phyloP scores from a whole-genome alignment of 2,329 filamentous ascomycete species.

The Trichoderma pleuroti region DNA sequence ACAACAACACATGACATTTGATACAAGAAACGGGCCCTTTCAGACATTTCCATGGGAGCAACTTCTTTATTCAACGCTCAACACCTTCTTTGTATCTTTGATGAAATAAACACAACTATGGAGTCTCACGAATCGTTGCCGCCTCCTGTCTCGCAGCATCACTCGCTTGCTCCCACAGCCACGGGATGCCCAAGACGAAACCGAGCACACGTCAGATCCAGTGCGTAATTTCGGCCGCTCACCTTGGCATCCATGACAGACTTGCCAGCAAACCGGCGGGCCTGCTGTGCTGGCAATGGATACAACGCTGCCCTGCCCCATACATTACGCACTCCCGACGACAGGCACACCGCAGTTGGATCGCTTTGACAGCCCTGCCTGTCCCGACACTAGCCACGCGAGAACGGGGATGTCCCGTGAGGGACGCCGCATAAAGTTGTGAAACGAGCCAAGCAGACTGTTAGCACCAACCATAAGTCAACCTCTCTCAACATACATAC shows the following conservation, averaged over 20 bases:
- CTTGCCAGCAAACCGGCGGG: neutral
- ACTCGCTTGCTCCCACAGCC: neutral
- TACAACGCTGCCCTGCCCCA: slow-evolving; percentile 1
- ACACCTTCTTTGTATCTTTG: neutral
- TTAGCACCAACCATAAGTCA: neutral
- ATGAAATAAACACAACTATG: neutral
- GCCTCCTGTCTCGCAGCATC: neutral
- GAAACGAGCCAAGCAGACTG: neutral
- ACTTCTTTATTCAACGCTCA: neutral
- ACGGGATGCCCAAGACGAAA: neutral
- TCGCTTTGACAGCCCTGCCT: neutral
- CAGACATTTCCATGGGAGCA: too few relatives aligned
- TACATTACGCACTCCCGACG: neutral
- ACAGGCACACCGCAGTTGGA: neutral
- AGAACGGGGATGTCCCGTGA: neutral
- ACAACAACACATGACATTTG: neutral
- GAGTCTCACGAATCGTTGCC: neutral
- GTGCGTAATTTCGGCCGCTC: neutral
- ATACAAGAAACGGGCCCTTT: neutral
- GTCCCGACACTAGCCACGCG: neutral
- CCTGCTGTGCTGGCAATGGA: slow-evolving; percentile 3
- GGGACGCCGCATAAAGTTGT: neutral
- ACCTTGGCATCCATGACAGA: neutral
- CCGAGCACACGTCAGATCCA: neutral
- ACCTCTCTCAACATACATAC: neutral